phyloP scores from a whole-genome alignment of 495 filamentous ascomycete species.

The Talaromyces wortmannii region DNA sequence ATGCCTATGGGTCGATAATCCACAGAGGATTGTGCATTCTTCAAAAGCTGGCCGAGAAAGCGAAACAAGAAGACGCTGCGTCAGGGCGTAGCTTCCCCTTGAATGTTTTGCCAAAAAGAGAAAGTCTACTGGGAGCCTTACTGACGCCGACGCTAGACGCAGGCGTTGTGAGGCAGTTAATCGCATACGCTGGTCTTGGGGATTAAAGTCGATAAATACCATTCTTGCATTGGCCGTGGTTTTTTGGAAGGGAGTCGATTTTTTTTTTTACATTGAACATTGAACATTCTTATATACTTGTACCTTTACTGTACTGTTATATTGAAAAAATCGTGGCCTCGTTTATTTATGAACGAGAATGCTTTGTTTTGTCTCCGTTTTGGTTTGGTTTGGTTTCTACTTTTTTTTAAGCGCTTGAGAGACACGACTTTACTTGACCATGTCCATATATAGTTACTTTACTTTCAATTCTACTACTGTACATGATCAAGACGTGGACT shows the following conservation, averaged over 20 bases:
- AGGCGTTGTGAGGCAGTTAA: slow-evolving; percentile 63
- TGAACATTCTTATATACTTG: slow-evolving; percentile 1
- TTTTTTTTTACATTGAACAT: not conserved
- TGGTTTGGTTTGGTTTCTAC: no score
- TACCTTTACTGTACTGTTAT: slow-evolving; percentile 1
- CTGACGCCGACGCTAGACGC: slow-evolving; percentile 53
- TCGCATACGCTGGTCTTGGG: slow-evolving; percentile 62
- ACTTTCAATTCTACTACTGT: not conserved
- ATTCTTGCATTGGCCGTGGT: not conserved
- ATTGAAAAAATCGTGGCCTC: not conserved
- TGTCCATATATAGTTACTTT: not conserved
- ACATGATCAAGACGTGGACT: not conserved
- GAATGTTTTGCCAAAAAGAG: slow-evolving; percentile 59
- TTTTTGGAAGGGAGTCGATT: not conserved
- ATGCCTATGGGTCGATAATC: slow-evolving; percentile 52
- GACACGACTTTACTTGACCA: not conserved
- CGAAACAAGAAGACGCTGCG: slow-evolving; percentile 51
- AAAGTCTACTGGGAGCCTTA: slow-evolving; percentile 63
- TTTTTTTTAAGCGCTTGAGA: not conserved
- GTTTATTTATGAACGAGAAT: not conserved
- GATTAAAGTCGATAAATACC: slow-evolving; percentile 16
- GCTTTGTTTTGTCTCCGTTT: no score
- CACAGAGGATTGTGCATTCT: slow-evolving; percentile 65
- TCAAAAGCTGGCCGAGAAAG: slow-evolving; percentile 63
- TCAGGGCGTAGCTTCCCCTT: slow-evolving; percentile 45